phyloP scores from a whole-genome alignment of 148 eudicot genomes.

The Rhododendron griersonianum region DNA sequence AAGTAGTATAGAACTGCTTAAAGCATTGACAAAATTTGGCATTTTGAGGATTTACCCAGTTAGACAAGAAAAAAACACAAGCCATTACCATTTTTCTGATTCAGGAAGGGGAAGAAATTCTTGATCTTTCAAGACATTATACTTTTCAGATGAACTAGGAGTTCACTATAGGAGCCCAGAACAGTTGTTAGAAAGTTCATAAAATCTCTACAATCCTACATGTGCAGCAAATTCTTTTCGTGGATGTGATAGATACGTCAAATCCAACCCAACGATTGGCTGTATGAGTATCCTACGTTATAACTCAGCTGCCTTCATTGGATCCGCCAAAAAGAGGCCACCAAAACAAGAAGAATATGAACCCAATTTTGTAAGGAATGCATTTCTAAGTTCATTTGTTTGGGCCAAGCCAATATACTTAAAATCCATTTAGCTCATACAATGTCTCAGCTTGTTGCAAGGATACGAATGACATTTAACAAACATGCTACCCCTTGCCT shows the following conservation, averaged over 20 bases:
- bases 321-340: not conserved
- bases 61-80: constrained; percentile 1
- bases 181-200: not conserved
- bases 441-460: not conserved
- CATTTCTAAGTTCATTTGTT: too few species aligned
- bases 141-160: not conserved
- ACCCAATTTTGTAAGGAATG: not conserved
- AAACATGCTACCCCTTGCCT: not conserved
- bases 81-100: not conserved
- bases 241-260: not conserved
- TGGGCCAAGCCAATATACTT: not conserved
- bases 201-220: not conserved
- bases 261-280: not conserved
- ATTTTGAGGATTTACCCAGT: not conserved
- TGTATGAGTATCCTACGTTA: not conserved
- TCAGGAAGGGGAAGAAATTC: not conserved
- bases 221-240: not conserved
- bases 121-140: not conserved
- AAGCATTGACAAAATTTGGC: not conserved
- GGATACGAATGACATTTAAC: not conserved
- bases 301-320: not conserved
- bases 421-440: not conserved
- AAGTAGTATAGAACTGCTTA: not conserved
- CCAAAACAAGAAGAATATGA: not conserved
- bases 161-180: not conserved